These are phyloP conservation scores for Sphenostylis stenocarpa DNA, from an alignment of 306 rosid species.

Conservation along the genomic window DNA sequence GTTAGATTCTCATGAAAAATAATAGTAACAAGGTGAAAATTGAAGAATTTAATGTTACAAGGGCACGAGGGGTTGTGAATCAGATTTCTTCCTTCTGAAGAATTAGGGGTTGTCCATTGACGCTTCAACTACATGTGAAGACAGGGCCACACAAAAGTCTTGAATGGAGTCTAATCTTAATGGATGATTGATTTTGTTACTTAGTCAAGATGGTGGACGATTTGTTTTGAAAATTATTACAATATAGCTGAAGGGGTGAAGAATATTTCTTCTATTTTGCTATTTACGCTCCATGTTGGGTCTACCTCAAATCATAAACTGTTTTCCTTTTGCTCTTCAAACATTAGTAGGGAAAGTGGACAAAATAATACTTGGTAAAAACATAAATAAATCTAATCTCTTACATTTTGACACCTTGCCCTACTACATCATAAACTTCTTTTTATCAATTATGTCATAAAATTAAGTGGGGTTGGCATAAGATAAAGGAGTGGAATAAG, in stretches of 20 bases:
- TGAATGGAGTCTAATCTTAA: conserved; percentile 15
- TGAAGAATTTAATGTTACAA: conserved; percentile 2
- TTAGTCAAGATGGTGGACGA: conserved; percentile 16
- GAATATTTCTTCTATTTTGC: not conserved
- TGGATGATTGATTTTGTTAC: conserved; percentile 26
- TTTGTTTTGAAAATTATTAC: conserved; percentile 19
- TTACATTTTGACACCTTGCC: not conserved
- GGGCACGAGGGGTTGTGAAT: conserved; percentile 3
- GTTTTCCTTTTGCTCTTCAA: not conserved
- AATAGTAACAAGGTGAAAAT: not conserved
- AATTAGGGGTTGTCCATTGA: conserved; percentile 16
- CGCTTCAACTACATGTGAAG: conserved; percentile 36
- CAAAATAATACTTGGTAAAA: not conserved
- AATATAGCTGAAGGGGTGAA: conserved; percentile 2
- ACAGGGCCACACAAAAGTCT: conserved; percentile 24
- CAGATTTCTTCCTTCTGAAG: conserved; percentile 7
- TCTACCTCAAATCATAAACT: not conserved
- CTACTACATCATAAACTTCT: no score
- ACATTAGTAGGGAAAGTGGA: not conserved
- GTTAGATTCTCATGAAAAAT: conserved; percentile 22
- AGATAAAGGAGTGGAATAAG: no score
- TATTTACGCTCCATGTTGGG: no score
- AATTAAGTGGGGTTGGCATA: no score
- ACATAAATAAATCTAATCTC: not conserved
- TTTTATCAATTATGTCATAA: no score